These are phyloP conservation scores for Apocynum venetum DNA, from an alignment of 257 asterid genomes.

Conservation along the genomic window DNA sequence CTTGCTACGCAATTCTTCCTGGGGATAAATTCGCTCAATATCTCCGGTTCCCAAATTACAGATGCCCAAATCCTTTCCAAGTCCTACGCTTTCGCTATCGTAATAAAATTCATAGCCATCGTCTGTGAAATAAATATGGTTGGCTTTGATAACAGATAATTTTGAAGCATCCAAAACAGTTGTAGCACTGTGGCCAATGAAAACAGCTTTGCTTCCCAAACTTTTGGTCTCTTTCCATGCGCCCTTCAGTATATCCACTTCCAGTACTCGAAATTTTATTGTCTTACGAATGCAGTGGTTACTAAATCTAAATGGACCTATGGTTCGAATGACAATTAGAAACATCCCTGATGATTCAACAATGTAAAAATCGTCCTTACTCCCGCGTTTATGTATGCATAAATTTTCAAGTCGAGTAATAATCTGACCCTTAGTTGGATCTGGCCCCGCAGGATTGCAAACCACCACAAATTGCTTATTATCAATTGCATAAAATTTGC, in stretches of 20 bases:
- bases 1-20: neutral
- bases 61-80: too few species aligned
- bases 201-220: neutral
- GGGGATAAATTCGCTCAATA: too few species aligned
- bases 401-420: neutral
- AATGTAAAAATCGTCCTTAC: neutral
- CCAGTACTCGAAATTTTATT: neutral
- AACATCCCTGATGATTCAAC: neutral
- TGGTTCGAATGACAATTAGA: neutral
- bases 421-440: neutral
- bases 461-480: neutral
- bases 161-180: neutral
- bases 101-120: neutral
- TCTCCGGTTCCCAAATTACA: neutral
- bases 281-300: neutral
- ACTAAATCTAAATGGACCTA: neutral
- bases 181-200: neutral
- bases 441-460: neutral
- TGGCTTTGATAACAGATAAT: neutral
- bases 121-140: conserved; percentile 4
- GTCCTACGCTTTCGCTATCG: too few species aligned
- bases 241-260: neutral
- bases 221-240: neutral
- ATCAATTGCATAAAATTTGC: neutral
- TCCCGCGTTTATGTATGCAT: neutral